Conservation (phyloP, 441 rosid species). For the Pelargonium citronellum region DNA sequence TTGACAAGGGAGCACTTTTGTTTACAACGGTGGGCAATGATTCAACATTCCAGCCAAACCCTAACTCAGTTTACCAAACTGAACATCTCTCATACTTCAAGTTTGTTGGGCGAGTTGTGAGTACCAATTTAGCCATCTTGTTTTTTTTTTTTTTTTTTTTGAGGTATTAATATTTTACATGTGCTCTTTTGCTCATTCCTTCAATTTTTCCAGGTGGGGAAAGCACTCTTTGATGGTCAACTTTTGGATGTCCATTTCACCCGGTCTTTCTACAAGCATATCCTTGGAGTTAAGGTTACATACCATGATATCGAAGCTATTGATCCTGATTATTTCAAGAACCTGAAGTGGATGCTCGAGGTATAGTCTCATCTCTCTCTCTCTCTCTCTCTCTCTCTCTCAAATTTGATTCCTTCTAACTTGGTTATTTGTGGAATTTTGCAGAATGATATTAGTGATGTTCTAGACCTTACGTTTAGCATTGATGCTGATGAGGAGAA, state of each 20-base stretch:
- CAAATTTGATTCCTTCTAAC: not conserved
- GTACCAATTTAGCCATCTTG: not conserved
- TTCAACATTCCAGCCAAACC: conserved; percentile 95
- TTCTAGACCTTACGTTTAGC: conserved; percentile 92
- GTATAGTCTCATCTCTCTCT: conserved; percentile 28
- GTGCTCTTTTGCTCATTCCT: conserved; percentile 22
- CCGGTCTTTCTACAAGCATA: conserved; percentile 94
- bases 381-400: conserved; percentile 2
- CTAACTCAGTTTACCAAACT: conserved; percentile 94
- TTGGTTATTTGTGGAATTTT: conserved; percentile 4
- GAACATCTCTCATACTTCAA: conserved; percentile 98
- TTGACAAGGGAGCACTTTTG: conserved; percentile 90
- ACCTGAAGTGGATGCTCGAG: conserved; percentile 98
- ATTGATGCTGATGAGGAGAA: conserved; percentile 99
- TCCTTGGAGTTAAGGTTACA: conserved; percentile 92
- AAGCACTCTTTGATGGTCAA: conserved; percentile 94
- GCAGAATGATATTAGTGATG: conserved; percentile 85
- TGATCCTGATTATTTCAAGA: conserved; percentile 98
- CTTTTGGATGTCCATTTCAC: conserved; percentile 98
- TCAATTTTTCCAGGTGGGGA: conserved; percentile 65
- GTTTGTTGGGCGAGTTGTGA: conserved; percentile 96
- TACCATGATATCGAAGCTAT: conserved; percentile 99
- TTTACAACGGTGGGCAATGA: conserved; percentile 95
- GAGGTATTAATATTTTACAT: conserved; percentile 15
- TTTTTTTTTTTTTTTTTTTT: not conserved